Conservation (phyloP, 2,329 filamentous ascomycete species). For the Raffaelea arxii region DNA sequence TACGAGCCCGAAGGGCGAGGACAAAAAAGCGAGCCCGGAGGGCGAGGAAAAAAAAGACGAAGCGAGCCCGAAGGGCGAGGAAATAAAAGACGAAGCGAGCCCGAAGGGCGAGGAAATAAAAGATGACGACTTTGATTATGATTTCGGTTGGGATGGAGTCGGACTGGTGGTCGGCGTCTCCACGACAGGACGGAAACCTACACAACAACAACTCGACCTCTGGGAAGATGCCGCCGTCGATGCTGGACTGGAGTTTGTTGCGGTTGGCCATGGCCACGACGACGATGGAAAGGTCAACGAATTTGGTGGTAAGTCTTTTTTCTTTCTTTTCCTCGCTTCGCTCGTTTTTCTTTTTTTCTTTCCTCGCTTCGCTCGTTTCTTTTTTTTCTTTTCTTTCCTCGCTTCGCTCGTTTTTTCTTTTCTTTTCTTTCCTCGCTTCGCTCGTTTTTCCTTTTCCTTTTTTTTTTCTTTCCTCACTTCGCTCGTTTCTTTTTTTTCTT, state of each 20-base stretch:
- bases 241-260: conserved; percentile 53
- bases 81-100: conserved; percentile 29
- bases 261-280: conserved; percentile 28
- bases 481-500: too few relatives aligned
- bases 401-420: too few relatives aligned
- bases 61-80: conserved; percentile 7
- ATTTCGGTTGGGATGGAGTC: conserved; percentile 55
- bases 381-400: too few relatives aligned
- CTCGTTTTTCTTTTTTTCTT: too few relatives aligned
- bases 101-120: conserved; percentile 43
- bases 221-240: conserved; percentile 54
- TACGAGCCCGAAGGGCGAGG: conserved; percentile 7
- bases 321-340: too few relatives aligned
- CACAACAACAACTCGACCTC: conserved; percentile 33
- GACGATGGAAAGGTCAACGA: conserved; percentile 45
- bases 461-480: too few relatives aligned
- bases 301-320: conserved; percentile 42
- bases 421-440: too few relatives aligned
- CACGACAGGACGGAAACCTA: conserved; percentile 15
- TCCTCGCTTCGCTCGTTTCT: too few relatives aligned
- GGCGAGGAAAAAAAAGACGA: conserved; percentile 48
- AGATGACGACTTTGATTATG: not conserved
- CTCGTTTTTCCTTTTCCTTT: too few relatives aligned
- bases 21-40: conserved; percentile 40
- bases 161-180: conserved; percentile 49